Conservation (phyloP, 176 grass and related monocot species). For the Paspalum notatum region DNA sequence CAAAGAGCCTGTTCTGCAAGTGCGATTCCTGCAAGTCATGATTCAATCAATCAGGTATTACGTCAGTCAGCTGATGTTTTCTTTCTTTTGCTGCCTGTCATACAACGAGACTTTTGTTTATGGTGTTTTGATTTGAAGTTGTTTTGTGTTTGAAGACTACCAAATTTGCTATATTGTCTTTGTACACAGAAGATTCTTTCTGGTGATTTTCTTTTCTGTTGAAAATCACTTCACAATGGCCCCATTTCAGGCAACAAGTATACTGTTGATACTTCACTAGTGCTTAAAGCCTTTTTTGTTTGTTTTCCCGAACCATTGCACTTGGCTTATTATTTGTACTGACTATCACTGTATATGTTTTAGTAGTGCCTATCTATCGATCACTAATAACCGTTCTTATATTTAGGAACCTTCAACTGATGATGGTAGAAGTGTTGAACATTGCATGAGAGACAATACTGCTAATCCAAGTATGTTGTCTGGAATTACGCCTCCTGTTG, state of each 20-base stretch:
- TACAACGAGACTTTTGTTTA: neutral
- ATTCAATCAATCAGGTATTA: slow-evolving; percentile 49
- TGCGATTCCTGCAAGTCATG: slow-evolving; percentile 33
- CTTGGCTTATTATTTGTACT: slow-evolving; percentile 31
- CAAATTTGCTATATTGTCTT: slow-evolving; percentile 17
- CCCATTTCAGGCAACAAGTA: slow-evolving; percentile 11
- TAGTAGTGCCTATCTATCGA: slow-evolving; percentile 7
- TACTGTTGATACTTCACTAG: slow-evolving; percentile 1
- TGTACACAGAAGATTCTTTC: neutral
- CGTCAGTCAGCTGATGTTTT: neutral
- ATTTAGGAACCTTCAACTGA: slow-evolving; percentile 40
- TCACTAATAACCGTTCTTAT: neutral
- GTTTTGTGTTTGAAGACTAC: neutral
- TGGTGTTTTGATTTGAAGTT: neutral
- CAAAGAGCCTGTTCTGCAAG: slow-evolving; percentile 24
- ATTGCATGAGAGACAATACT: neutral
- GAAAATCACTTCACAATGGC: slow-evolving; percentile 10
- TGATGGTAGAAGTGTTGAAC: slow-evolving; percentile 14
- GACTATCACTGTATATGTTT: slow-evolving; percentile 15
- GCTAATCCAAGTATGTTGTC: slow-evolving; percentile 10
- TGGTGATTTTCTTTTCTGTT: slow-evolving; percentile 9
- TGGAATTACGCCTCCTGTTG: slow-evolving; percentile 16
- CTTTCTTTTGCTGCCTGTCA: slow-evolving; percentile 3
- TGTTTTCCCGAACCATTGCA: slow-evolving; percentile 23
- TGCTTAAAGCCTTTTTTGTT: neutral